Conservation (phyloP, 2,329 filamentous ascomycete species). For the Fusarium metavorans region DNA sequence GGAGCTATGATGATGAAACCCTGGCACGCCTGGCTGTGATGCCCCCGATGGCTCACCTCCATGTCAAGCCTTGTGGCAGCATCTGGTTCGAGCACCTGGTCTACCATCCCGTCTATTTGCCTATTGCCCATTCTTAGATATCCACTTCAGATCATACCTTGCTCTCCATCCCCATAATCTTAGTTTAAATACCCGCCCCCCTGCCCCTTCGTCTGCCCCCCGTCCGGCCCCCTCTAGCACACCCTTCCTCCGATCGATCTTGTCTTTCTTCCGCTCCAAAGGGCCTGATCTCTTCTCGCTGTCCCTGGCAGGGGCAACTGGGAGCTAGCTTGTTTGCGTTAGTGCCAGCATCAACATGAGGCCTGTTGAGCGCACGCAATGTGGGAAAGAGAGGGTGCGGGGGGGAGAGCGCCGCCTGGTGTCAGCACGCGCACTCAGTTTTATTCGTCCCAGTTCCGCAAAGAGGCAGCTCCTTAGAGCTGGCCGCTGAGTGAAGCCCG, state of each 20-base stretch:
- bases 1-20: no score
- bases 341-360: no score
- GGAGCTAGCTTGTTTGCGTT: no score
- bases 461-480: no score
- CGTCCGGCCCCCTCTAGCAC: slow-evolving; percentile 44
- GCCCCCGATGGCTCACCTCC: no score
- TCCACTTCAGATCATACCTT: slow-evolving; percentile 52
- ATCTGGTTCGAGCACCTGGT: slow-evolving; percentile 37
- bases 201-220: slow-evolving; percentile 48
- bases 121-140: slow-evolving; percentile 49
- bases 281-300: slow-evolving; percentile 37
- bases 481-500: no score
- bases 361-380: no score
- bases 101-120: slow-evolving; percentile 46
- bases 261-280: slow-evolving; percentile 41
- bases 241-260: slow-evolving; percentile 47
- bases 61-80: neutral
- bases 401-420: no score
- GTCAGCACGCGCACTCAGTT: no score
- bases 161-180: slow-evolving; percentile 48
- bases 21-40: no score
- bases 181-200: slow-evolving; percentile 52
- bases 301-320: slow-evolving; percentile 22
- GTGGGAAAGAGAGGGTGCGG: no score
- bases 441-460: no score